These are phyloP conservation scores for Salvia miltiorrhiza DNA, from an alignment of 257 asterid genomes.

Conservation along the genomic window DNA sequence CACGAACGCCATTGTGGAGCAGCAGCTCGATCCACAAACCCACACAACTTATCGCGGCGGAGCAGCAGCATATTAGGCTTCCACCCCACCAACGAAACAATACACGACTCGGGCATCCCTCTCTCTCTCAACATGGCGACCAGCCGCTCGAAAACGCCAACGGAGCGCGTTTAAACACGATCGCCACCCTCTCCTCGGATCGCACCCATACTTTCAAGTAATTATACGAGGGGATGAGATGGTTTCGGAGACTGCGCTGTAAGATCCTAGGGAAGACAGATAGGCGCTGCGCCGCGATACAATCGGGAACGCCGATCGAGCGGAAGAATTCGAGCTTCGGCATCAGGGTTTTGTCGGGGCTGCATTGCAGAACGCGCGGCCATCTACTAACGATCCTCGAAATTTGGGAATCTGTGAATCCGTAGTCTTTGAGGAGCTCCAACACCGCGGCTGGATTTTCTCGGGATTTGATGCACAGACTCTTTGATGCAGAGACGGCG, in stretches of 20 bases:
- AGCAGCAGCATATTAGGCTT: too few species aligned
- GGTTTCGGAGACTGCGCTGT: too few species aligned
- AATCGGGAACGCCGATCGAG: too few species aligned
- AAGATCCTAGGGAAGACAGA: too few species aligned
- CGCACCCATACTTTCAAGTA: too few species aligned
- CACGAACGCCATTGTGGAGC: too few species aligned
- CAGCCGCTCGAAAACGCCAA: neutral
- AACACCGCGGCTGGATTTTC: neutral
- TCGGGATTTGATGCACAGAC: neutral
- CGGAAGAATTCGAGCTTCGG: too few species aligned
- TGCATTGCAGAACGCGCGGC: too few species aligned
- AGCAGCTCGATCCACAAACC: neutral
- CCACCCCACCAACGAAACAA: constrained; percentile 1
- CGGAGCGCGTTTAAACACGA: neutral
- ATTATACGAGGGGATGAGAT: constrained; percentile 23
- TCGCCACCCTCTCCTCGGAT: neutral
- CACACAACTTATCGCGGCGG: neutral
- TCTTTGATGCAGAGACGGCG: neutral
- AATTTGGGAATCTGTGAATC: neutral
- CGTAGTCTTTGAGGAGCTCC: neutral
- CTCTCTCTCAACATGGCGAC: neutral
- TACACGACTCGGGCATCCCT: constrained; percentile 9
- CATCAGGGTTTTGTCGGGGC: too few species aligned
- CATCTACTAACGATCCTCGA: neutral
- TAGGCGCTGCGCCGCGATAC: too few species aligned